These are phyloP conservation scores for Syzygium malaccense DNA, from an alignment of 441 rosid genomes.

Conservation along the genomic window DNA sequence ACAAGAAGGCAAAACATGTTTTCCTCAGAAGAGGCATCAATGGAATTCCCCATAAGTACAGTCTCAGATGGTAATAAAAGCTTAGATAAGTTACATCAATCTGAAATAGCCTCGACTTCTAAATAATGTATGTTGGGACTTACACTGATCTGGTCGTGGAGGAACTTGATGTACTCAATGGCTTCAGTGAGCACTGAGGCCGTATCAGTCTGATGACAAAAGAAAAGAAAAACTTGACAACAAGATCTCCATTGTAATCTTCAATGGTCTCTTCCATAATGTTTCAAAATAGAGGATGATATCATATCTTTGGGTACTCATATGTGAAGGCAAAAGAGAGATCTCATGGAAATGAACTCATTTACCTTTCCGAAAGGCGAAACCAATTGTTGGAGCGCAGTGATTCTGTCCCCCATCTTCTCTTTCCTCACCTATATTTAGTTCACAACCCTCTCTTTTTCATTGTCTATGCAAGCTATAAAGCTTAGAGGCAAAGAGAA, in stretches of 20 bases:
- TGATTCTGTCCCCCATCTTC: slow-evolving; percentile 99
- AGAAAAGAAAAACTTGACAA: neutral
- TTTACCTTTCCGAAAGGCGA: slow-evolving; percentile 99
- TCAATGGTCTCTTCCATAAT: slow-evolving; percentile 5
- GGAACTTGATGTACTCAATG: slow-evolving; percentile 88
- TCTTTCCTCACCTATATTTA: slow-evolving; percentile 81
- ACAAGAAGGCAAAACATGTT: neutral
- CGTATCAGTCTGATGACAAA: slow-evolving; percentile 77
- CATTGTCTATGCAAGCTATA: neutral
- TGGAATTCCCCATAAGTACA: neutral
- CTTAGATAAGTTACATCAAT: neutral
- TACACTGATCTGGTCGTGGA: slow-evolving; percentile 87
- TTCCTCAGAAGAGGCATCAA: neutral
- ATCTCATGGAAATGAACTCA: neutral
- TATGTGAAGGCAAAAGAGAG: neutral
- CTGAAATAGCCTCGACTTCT: neutral
- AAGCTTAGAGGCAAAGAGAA: neutral
- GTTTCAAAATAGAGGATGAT: slow-evolving; percentile 7
- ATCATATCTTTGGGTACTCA: neutral
- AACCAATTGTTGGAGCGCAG: slow-evolving; percentile 99
- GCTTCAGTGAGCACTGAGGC: slow-evolving; percentile 99
- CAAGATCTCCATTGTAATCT: neutral
- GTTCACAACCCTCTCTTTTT: slow-evolving; percentile 9
- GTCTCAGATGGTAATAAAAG: neutral
- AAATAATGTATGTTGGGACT: slow-evolving; percentile 21